Base-by-base conservation (phyloP, 2,329 filamentous ascomycete genomes). In the Fusarium albidum region DNA sequence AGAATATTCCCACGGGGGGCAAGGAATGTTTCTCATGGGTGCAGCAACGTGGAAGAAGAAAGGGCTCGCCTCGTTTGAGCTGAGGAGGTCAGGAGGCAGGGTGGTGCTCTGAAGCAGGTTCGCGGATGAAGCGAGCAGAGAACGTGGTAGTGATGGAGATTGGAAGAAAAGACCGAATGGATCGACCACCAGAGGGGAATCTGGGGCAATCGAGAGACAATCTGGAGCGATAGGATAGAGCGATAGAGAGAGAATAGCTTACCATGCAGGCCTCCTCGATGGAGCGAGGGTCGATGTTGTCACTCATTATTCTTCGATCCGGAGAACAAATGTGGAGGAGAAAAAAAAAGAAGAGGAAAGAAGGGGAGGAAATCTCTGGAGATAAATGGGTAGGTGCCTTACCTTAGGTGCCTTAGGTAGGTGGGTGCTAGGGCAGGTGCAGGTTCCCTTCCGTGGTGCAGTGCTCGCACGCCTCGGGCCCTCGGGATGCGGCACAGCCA, bases 201-300 rank as follows among this genome's bases (percentile, higher is more conserved):
- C 3, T 15, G 3, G 8, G n/a, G 21, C 10, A 15, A 1, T 7
- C 11, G 34, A n/a, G 18, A 27, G 18, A 35, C 26, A 42, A 13
- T n/a, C 9, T 11, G 12, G 10, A 34, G 25, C 21, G 29, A 28
- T n/a, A n/a, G n/a, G n/a, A n/a, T n/a, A n/a, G n/a, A n/a, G n/a
- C n/a, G n/a, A n/a, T n/a, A n/a, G n/a, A 37, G 14, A 34, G 6
- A 21, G 13, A 34, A 11, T 17, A 26, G 41, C 65, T 49, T 64
- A 67, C 65, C 59, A 64, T 58, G 31, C 44, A 43, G 48, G 57
- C 57, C 41, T 33, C 31, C 37, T 48, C 38, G 25, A 58, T 33
- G n/a, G 26, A 14, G 1, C 32, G 21, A 3, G 27, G 47, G 15
- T 61, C 29, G 25, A 60, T 17, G 14, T 37, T 42, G 43, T 56